Conservation (phyloP, 73 alveolate species). For the Uronychia setigera region DNA sequence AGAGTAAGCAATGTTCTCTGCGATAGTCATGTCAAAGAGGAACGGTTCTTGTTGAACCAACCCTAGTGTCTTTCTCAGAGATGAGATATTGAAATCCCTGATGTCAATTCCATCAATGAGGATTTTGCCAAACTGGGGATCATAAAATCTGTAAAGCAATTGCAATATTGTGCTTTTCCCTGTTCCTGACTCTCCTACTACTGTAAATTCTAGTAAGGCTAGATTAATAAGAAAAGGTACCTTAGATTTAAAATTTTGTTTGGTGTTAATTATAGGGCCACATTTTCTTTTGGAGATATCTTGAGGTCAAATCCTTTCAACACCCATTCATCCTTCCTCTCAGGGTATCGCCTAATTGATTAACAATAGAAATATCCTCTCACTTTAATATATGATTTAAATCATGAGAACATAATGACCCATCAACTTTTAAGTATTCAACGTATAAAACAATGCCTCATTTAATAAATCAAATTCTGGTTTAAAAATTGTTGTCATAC, state of each 20-base stretch:
- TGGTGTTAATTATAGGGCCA: too few relatives aligned
- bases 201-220: too few relatives aligned
- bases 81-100: constrained; percentile 64
- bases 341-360: too few relatives aligned
- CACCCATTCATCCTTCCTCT: constrained; percentile 71
- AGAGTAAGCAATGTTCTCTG: constrained; percentile 80
- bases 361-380: too few relatives aligned
- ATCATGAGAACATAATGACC: too few relatives aligned
- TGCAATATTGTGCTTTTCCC: constrained; percentile 96
- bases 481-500: constrained; percentile 25
- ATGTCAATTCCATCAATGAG: constrained; percentile 85
- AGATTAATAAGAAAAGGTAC: too few relatives aligned
- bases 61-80: constrained; percentile 76
- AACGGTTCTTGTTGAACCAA: constrained; percentile 90
- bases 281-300: constrained; percentile 67
- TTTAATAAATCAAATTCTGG: too few relatives aligned
- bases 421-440: too few relatives aligned
- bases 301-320: constrained; percentile 70
- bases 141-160: constrained; percentile 95
- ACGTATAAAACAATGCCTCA: too few relatives aligned
- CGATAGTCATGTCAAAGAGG: constrained; percentile 85
- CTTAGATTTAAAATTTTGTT: too few relatives aligned
- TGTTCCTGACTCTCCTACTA: constrained; percentile 94
- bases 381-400: too few relatives aligned
- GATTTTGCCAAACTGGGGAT: constrained; percentile 88